phyloP scores from a whole-genome alignment of 495 filamentous ascomycete species.

The Penicillium coprophilum region DNA sequence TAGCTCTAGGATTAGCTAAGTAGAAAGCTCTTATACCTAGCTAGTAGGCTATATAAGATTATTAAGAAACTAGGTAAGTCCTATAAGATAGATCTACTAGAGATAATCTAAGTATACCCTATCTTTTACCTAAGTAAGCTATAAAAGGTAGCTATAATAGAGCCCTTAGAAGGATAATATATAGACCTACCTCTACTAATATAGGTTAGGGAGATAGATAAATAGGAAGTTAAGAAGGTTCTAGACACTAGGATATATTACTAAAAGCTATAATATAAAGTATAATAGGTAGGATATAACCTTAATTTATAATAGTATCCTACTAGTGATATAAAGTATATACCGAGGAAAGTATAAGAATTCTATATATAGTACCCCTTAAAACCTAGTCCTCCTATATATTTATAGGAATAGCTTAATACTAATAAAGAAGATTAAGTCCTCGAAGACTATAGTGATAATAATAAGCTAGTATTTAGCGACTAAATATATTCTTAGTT shows the following conservation, averaged over 20 bases:
- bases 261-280: slow-evolving; percentile 13
- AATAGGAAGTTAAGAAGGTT: slow-evolving; percentile 15
- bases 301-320: slow-evolving; percentile 9
- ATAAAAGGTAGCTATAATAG: not conserved
- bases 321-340: not conserved
- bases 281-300: slow-evolving; percentile 8
- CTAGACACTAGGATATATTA: not conserved
- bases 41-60: not conserved
- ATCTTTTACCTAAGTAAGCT: slow-evolving; percentile 18
- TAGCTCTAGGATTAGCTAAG: too few species aligned
- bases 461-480: not conserved
- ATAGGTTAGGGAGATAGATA: slow-evolving; percentile 1
- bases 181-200: not conserved
- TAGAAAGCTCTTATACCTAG: too few species aligned
- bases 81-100: not conserved
- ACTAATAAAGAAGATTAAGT: not conserved
- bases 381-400: not conserved
- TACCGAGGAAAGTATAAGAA: not conserved
- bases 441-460: not conserved
- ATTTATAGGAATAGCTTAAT: not conserved
- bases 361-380: not conserved
- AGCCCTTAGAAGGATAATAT: not conserved
- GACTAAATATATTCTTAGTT: not conserved
- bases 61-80: not conserved
- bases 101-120: slow-evolving; percentile 9